Conservation (phyloP, 768 basidiomycete genomes). For the Pleurotus sapidus region DNA sequence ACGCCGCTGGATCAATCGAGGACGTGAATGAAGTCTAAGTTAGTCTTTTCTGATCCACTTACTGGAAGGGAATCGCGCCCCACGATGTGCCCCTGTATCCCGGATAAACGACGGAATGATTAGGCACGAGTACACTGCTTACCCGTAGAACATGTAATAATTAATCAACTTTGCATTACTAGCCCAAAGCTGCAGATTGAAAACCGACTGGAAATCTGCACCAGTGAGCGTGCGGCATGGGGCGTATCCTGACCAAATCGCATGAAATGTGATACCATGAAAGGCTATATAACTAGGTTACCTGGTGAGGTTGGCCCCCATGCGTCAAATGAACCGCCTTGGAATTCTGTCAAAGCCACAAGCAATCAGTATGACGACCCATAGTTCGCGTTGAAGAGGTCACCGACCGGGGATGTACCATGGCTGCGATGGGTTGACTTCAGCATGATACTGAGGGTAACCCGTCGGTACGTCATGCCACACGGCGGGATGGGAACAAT, state of each 20-base stretch:
- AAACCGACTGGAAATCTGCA: conserved; percentile 74
- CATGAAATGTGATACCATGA: conserved; percentile 4
- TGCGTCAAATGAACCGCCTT: conserved; percentile 78
- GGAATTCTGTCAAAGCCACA: conserved; percentile 42
- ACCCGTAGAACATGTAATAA: conserved; percentile 88
- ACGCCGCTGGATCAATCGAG: neutral
- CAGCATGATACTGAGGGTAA: conserved; percentile 63
- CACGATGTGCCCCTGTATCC: conserved; percentile 75
- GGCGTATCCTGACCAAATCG: conserved; percentile 45
- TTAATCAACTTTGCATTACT: conserved; percentile 79
- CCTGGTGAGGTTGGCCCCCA: conserved; percentile 77
- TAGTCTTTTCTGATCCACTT: conserved; percentile 47
- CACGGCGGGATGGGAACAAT: conserved; percentile 58
- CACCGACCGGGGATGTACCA: conserved; percentile 68
- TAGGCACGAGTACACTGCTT: conserved; percentile 10
- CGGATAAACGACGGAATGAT: neutral
- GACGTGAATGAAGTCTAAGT: neutral
- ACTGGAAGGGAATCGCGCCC: conserved; percentile 78
- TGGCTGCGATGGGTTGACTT: conserved; percentile 51
- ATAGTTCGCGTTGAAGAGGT: conserved; percentile 8
- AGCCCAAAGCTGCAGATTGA: conserved; percentile 77
- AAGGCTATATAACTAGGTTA: conserved; percentile 15
- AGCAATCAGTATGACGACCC: neutral
- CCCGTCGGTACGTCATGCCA: conserved; percentile 67
- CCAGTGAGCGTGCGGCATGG: conserved; percentile 67